These are phyloP conservation scores for Geosmithia flava DNA, from an alignment of 2,329 filamentous ascomycete genomes.

Conservation along the genomic window DNA sequence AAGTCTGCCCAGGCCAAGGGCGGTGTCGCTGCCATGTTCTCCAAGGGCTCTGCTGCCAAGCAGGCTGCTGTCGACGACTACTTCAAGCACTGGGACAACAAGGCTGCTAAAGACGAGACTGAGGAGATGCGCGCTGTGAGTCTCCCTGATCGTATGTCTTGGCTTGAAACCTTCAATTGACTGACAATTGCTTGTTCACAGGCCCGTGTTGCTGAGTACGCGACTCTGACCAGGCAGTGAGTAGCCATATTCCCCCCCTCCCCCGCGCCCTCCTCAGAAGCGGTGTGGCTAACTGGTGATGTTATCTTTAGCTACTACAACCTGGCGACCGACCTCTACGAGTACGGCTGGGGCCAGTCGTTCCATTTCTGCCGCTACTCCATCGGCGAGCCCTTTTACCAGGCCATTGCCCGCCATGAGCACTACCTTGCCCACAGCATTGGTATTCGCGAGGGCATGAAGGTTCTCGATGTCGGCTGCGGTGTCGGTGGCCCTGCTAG, in stretches of 20 bases:
- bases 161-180: background rate
- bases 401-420: constrained; percentile 91
- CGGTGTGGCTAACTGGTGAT: constrained; percentile 7
- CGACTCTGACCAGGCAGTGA: constrained; percentile 83
- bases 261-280: too few relatives aligned
- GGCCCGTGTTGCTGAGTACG: constrained; percentile 78
- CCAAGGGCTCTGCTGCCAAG: constrained; percentile 66
- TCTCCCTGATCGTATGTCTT: constrained; percentile 2
- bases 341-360: constrained; percentile 90
- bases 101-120: constrained; percentile 67
- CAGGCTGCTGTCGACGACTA: constrained; percentile 80
- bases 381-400: constrained; percentile 72
- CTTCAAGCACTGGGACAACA: constrained; percentile 95
- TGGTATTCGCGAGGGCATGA: constrained; percentile 74
- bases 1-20: constrained; percentile 54
- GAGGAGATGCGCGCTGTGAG: constrained; percentile 66
- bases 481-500: constrained; percentile 91
- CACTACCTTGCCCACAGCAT: constrained; percentile 93
- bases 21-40: constrained; percentile 72
- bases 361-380: constrained; percentile 98
- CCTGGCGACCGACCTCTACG: constrained; percentile 89
- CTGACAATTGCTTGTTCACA: constrained; percentile 15
- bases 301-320: constrained; percentile 67
- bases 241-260: constrained; percentile 12
- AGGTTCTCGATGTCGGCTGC: constrained; percentile 89